Conservation (phyloP, 331 rosid genomes). For the Phaseolus coccineus region DNA sequence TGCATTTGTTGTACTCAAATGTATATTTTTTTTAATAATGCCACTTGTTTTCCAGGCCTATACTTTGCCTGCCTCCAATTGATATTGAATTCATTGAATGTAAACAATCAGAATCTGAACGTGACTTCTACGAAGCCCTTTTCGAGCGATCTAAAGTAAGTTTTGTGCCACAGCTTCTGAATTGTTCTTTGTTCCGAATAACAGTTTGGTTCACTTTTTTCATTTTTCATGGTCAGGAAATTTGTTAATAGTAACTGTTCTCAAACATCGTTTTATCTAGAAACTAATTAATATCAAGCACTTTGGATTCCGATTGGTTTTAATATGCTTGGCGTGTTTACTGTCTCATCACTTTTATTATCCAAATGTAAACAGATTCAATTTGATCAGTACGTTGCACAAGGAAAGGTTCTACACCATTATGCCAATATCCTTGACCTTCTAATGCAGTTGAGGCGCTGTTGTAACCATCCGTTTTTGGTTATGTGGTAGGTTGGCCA, state of each 20-base stretch:
- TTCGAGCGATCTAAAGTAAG: slow-evolving; percentile 79
- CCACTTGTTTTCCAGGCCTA: slow-evolving; percentile 63
- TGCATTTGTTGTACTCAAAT: background rate
- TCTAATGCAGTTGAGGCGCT: slow-evolving; percentile 83
- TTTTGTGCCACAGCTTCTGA: slow-evolving; percentile 29
- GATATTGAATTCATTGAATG: slow-evolving; percentile 77
- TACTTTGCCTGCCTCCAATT: slow-evolving; percentile 81
- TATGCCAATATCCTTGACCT: slow-evolving; percentile 87
- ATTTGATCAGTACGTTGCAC: slow-evolving; percentile 84
- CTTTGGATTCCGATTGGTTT: too few species aligned
- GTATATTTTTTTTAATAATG: background rate
- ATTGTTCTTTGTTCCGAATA: background rate
- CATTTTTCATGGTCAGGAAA: background rate
- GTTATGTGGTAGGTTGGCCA: slow-evolving; percentile 66
- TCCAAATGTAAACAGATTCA: slow-evolving; percentile 64
- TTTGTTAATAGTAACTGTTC: background rate
- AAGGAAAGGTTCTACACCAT: slow-evolving; percentile 83
- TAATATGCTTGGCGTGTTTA: background rate
- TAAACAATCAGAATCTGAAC: slow-evolving; percentile 81
- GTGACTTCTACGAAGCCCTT: slow-evolving; percentile 81
- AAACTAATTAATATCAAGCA: background rate
- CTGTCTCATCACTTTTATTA: slow-evolving; percentile 18
- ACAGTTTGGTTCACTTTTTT: background rate
- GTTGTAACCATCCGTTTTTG: slow-evolving; percentile 90
- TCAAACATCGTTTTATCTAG: background rate